A percentile compares a stretch with the other conserved stretches of the same genome.
phyloP scores from a whole-genome alignment of 2,329 filamentous ascomycete genomes.

The Colletotrichum sp. region DNA sequence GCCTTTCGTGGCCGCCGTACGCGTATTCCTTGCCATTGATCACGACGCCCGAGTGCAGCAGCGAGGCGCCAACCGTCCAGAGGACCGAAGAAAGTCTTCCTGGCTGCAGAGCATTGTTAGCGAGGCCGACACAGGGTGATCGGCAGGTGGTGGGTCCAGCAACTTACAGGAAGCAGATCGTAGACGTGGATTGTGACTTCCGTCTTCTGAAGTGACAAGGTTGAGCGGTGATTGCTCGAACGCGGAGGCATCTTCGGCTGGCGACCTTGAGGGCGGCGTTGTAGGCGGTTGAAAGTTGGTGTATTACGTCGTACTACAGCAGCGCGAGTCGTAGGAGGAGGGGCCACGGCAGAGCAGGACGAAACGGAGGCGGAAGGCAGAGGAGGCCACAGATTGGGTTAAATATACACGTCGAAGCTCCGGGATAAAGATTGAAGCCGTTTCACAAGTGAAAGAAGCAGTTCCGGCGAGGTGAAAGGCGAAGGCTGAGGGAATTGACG shows the following conservation, averaged over 20 bases:
- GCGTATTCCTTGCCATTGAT: conserved; percentile 83
- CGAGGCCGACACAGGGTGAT: neutral
- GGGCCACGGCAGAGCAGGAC: neutral
- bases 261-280: neutral
- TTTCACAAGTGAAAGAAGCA: conserved; percentile 1
- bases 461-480: neutral
- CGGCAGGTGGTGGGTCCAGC: conserved; percentile 6
- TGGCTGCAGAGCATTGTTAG: conserved; percentile 52
- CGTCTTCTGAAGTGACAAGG: conserved; percentile 72
- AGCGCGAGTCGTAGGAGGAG: neutral
- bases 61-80: conserved; percentile 77
- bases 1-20: conserved; percentile 79
- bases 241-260: conserved; percentile 13
- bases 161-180: conserved; percentile 71
- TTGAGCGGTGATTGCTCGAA: conserved; percentile 60
- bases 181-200: conserved; percentile 80
- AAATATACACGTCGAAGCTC: neutral
- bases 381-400: neutral
- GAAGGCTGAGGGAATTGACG: neutral
- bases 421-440: neutral
- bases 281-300: neutral
- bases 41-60: conserved; percentile 83
- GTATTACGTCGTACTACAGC: neutral
- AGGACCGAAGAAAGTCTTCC: conserved; percentile 76
- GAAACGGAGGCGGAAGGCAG: neutral